Percentiles rank a stretch among this genome's conserved stretches.
Conservation (phyloP, 768 basidiomycete species). For the Rhodotorula paludigena region DNA sequence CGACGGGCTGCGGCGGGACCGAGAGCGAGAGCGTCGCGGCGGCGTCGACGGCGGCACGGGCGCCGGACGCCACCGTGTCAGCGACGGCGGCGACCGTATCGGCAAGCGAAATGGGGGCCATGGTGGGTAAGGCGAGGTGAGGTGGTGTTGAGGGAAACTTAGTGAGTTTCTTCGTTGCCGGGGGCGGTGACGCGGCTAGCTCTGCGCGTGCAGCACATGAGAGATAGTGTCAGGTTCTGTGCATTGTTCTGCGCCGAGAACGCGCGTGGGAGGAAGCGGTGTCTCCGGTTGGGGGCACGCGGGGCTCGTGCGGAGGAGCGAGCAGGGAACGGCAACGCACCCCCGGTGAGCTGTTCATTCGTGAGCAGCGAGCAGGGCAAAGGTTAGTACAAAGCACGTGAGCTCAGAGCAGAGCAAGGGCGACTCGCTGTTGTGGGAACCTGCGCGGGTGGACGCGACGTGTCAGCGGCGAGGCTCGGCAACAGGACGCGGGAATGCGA, state of each 20-base stretch:
- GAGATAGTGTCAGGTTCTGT: not conserved
- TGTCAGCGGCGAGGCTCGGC: not conserved
- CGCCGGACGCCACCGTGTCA: not conserved
- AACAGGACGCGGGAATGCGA: not conserved
- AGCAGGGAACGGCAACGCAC: not conserved
- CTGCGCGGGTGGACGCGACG: not conserved
- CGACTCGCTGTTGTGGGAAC: slow-evolving; percentile 1
- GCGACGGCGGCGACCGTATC: slow-evolving; percentile 1
- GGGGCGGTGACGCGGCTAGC: slow-evolving; percentile 5
- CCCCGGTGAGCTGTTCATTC: not conserved
- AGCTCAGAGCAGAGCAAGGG: too few species aligned
- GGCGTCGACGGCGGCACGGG: not conserved
- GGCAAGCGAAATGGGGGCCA: slow-evolving; percentile 32
- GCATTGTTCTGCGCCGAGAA: too few species aligned
- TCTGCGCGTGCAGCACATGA: not conserved
- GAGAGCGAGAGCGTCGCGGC: not conserved
- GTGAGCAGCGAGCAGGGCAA: not conserved
- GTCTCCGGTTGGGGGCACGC: not conserved
- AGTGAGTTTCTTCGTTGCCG: slow-evolving; percentile 14
- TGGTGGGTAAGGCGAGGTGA: slow-evolving; percentile 1
- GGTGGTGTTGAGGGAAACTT: slow-evolving; percentile 11
- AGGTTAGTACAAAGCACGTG: not conserved
- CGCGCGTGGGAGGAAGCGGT: too few species aligned
- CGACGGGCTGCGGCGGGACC: slow-evolving; percentile 49
- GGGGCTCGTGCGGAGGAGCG: not conserved